Evolutionary conservation across 768 basidiomycete species (phyloP), one percentile per base, ranked within the genome.

Genomic region (Leccinum longicurvipes): DNA sequence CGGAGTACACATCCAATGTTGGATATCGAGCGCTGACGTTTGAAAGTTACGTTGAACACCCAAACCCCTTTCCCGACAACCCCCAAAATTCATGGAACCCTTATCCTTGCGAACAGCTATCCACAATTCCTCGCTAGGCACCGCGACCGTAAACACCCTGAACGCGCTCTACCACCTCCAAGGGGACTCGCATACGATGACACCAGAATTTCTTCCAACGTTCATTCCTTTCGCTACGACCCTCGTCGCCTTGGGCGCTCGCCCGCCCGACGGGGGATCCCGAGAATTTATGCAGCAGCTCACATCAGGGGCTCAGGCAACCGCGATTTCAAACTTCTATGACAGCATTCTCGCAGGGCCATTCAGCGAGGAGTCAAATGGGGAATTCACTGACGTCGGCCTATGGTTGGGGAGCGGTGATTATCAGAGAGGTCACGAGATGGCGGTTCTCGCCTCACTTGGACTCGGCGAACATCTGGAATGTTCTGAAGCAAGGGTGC

Each of bases 261-360:
- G 41, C 27, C 60, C 62, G 41, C 56, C 49, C 17, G 50, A 61
- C 23, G 27, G 47, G 34, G 32, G 47, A 32, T 45, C 27, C 28
- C 50, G 32, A n/a, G 32, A 51, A 15, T 63, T 58, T 36, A 47
- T 66, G 54, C 47, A 17, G 9, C 50, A 67, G 14, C 73, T 84
- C 49, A 77, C 75, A 4, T 57, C 63, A 14, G 62, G 68, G 34
- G 79, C 79, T 11, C 72, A 76, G 49, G 61, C 58, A 2, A 69
- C 76, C 2, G 80, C 83, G 12, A 46, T 64, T 34, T 53, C 3
- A 67, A 68, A 74, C 10, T 65, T 72, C 11, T 79, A 75, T 62
- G 78, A 79, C n/a, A 84, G 81, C 61, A 68, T 84, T 45, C 73
- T 84, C 12, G 79, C 77, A 0, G 83, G 83, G 3, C 73, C 73